Percentiles rank a stretch among this genome's conserved stretches.
These are phyloP conservation scores for Boletus subparvulus DNA, from an alignment of 768 basidiomycete genomes.

Conservation along the genomic window DNA sequence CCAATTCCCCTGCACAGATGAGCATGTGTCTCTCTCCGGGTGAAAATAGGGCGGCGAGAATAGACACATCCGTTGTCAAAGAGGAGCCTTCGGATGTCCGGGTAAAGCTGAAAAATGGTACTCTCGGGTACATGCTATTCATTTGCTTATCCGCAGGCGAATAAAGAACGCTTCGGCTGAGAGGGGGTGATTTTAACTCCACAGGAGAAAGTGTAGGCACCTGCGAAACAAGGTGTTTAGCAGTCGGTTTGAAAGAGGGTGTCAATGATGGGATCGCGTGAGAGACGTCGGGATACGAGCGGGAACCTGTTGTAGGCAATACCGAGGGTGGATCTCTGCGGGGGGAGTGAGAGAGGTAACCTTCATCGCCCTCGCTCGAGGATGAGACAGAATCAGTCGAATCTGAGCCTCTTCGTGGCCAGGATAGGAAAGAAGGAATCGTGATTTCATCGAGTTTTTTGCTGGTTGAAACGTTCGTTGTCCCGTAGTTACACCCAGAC, in stretches of 20 bases:
- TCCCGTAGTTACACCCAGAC: not conserved
- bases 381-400: constrained; percentile 29
- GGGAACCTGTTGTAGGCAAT: constrained; percentile 37
- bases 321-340: constrained; percentile 36
- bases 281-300: constrained; percentile 44
- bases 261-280: constrained; percentile 28
- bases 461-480: constrained; percentile 3
- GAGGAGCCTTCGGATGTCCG: constrained; percentile 75
- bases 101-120: constrained; percentile 82
- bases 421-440: constrained; percentile 23
- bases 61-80: constrained; percentile 65
- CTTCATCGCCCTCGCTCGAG: constrained; percentile 43
- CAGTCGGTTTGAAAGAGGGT: constrained; percentile 37
- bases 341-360: constrained; percentile 63
- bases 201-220: constrained; percentile 34
- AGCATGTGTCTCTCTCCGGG: constrained; percentile 72
- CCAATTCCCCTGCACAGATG: constrained; percentile 69
- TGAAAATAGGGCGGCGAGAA: constrained; percentile 70
- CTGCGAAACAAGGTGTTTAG: constrained; percentile 39
- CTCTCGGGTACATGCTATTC: constrained; percentile 17
- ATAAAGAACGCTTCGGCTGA: constrained; percentile 7
- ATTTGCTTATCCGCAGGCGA: constrained; percentile 17
- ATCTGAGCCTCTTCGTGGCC: constrained; percentile 21
- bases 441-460: constrained; percentile 13
- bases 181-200: constrained; percentile 10